Base-by-base conservation (phyloP, 2,329 filamentous ascomycete genomes). In the Cordyceps cateniannulata region DNA sequence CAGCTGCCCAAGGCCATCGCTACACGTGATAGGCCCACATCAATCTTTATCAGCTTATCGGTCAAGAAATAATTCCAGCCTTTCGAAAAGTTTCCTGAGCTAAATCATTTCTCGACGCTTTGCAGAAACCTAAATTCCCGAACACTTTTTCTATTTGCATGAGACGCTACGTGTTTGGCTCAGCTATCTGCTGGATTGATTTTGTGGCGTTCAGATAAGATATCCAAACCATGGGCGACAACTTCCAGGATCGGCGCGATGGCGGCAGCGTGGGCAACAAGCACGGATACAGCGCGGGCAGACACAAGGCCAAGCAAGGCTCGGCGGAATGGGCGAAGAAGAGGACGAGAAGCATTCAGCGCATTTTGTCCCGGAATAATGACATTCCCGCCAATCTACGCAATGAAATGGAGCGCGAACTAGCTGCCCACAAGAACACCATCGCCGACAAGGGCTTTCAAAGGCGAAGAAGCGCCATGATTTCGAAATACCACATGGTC, bases 401-500 rank as follows among this genome's bases (percentile, higher is more conserved):
- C 61, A 78, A 85, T 48, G 87, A 91, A 27, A 81, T 90, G 62
- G 87, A 93, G 73, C 81, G 89, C 60, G 90, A 91, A 69, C 75
- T 93, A 64, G 81, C 81, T 51, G 81, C 86, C 5, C 87, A 86
- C 68, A 81, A 85, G 72, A 78, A 83, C 64, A 87, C 89, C 68
- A 77, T 93, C 62, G 78, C 74, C 5, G 79, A 83, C 64, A 79
- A 82, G 52, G 77, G 83, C 62, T 79, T 81, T 62, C 84, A 85
- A 67, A 86, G 85, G 74, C 81, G 80, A 69, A 81, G 85, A 65
- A 81, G 81, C 66, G 80, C 85, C 62, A 90, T 93, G 83, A 91
- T 93, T 64, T 79, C 79, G 55, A 89, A 87, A 72, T 95, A 92
- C 68, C 90, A 93, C 71, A 93, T 91, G 83, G 85, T 93, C 55